Percentiles rank a stretch among this genome's conserved stretches.
phyloP scores from a whole-genome alignment of 1,139 yeast genomes.

The Hyphopichia fennica region DNA sequence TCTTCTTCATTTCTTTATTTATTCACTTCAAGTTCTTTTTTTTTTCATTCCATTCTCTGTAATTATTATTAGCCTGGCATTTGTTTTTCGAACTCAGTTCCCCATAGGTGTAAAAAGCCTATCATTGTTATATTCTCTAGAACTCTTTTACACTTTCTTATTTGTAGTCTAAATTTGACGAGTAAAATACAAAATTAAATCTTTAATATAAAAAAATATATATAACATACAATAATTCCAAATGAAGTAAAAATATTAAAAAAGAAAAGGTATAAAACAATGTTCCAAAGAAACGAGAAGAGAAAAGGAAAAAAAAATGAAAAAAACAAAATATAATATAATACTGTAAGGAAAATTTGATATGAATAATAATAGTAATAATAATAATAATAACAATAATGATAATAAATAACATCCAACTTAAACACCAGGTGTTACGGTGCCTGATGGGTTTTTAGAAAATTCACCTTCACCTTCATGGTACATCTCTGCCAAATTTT shows the following conservation, averaged over 20 bases:
- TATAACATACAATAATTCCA: not conserved
- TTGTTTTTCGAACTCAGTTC: no score
- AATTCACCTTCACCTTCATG: slow-evolving; percentile 64
- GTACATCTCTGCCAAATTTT: slow-evolving; percentile 52
- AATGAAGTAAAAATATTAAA: not conserved
- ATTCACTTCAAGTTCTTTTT: no score
- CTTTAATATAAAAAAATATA: no score
- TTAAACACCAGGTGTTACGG: slow-evolving; percentile 20
- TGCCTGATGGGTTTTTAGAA: slow-evolving; percentile 21
- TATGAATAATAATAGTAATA: not conserved
- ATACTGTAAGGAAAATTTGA: not conserved
- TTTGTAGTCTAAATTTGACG: no score
- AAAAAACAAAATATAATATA: not conserved
- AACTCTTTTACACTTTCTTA: no score
- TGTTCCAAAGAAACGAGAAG: not conserved
- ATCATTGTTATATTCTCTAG: no score
- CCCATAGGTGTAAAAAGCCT: no score
- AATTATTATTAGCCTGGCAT: no score
- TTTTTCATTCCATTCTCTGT: no score
- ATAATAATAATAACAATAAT: not conserved
- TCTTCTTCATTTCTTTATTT: no score
- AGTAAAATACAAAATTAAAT: no score
- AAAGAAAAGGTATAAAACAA: not conserved
- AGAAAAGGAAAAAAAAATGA: not conserved
- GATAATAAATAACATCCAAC: slow-evolving; percentile 6